A percentile compares a stretch with the other conserved stretches of the same genome.
Conservation (phyloP, 2,329 filamentous ascomycete genomes). For the Myriangium duriaei region DNA sequence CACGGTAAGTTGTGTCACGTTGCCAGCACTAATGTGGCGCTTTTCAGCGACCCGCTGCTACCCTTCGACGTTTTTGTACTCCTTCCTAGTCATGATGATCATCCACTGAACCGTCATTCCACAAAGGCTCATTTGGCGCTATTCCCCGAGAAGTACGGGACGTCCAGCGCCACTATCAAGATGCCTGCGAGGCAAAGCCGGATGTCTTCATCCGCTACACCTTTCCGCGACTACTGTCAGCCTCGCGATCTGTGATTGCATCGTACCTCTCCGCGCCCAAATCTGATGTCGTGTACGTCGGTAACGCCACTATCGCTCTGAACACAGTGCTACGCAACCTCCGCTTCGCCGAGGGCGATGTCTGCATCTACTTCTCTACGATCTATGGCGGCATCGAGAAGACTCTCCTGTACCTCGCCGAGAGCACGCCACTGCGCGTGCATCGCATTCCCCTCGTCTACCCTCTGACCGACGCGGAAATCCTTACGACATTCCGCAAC, state of each 20-base stretch:
- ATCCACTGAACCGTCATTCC: background rate
- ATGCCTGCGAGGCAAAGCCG: conserved; percentile 52
- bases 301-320: conserved; percentile 67
- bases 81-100: conserved; percentile 2
- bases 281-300: conserved; percentile 60
- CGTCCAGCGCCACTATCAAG: conserved; percentile 54
- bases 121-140: conserved; percentile 65
- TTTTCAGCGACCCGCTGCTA: too few species aligned
- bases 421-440: conserved; percentile 43
- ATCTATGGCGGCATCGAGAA: conserved; percentile 70
- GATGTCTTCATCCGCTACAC: conserved; percentile 66
- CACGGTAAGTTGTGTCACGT: conserved; percentile 44
- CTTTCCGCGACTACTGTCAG: conserved; percentile 50
- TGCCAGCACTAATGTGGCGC: too few species aligned
- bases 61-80: too few species aligned
- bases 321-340: conserved; percentile 74
- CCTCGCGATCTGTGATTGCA: conserved; percentile 52
- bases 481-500: conserved; percentile 49
- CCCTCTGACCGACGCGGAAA: conserved; percentile 55
- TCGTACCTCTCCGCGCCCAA: conserved; percentile 51
- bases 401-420: conserved; percentile 56
- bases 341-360: conserved; percentile 54
- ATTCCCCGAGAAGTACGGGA: conserved; percentile 52
- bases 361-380: conserved; percentile 66
- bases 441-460: conserved; percentile 51